Evolutionary conservation across 106 monocot genomes (phyloP), one percentile per base, ranked within the genome.

Genomic region (Dendrobium huoshanense): DNA sequence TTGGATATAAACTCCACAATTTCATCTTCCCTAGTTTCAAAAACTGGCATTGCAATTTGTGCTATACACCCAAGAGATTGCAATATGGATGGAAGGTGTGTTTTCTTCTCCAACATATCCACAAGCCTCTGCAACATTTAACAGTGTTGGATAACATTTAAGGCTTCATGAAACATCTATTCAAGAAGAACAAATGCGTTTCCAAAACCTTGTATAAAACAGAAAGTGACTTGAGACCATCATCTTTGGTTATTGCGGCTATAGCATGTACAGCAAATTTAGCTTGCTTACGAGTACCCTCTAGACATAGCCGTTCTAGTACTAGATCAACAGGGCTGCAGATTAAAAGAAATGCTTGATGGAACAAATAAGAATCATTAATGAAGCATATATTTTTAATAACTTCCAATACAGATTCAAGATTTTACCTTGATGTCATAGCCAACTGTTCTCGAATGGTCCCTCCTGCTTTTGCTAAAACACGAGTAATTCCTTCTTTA

Each of bases 21-120:
- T 86, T 99, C 99, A 78, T 86, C 85, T 86, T 95, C 95, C 79
- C 95, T 88, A n/a, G 99, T 99, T 90, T 95, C 99, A 85, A 93
- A 99, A 77, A 99, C 83, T 55, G 99, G 99, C 95, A 92, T 93
- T 6, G 99, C 95, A 88, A 85, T 90, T 82, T 99, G 93, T 4
- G 99, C 99, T 80, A 99, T 99, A 80, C 91, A 99, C 51, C 95
- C 99, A 48, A 99, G 85, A 59, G 95, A 99, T 74, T 99, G 99
- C 75, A 99, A 88, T 83, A 95, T 84, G 31, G 99, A 85, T 80
- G 93, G 99, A 75, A 99, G 79, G 81, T 99, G 92, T 74, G 89
- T 92, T 86, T 85, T 95, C 77, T 91, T 88, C 70, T 90, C 91
- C 68, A 99, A 84, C 78, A 84, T 93, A 86, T 99, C 99, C 41